Percentiles rank a stretch among this genome's conserved stretches.
Evolutionary conservation across 1,284 basidiomycete species (phyloP).

Genomic region (Psilocybe mexicana): DNA sequence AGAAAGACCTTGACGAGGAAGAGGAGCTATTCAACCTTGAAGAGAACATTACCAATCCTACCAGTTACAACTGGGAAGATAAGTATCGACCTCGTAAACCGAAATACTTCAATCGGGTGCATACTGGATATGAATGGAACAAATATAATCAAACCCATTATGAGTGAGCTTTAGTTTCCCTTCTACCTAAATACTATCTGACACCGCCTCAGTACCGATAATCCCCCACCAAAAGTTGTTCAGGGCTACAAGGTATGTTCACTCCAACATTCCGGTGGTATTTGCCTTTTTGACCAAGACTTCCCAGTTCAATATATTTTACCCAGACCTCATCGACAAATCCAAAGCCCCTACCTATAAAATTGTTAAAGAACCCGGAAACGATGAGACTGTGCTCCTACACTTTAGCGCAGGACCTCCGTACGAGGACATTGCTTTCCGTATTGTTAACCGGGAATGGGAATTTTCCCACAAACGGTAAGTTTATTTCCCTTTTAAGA

Average conservation of each 20-base stretch:
- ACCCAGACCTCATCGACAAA: slow-evolving; percentile 97
- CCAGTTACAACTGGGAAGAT: slow-evolving; percentile 96
- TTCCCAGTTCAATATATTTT: slow-evolving; percentile 86
- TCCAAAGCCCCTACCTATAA: slow-evolving; percentile 94
- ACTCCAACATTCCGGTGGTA: not conserved
- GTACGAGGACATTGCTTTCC: slow-evolving; percentile 98
- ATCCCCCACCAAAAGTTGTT: slow-evolving; percentile 96
- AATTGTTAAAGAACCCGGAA: slow-evolving; percentile 88
- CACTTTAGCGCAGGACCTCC: slow-evolving; percentile 97
- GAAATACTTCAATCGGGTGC: slow-evolving; percentile 97
- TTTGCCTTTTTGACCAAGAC: slow-evolving; percentile 14
- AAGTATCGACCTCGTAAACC: slow-evolving; percentile 99
- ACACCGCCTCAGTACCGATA: slow-evolving; percentile 69
- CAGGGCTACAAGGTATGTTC: slow-evolving; percentile 88
- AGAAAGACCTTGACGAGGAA: slow-evolving; percentile 91
- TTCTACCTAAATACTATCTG: not conserved
- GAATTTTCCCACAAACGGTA: slow-evolving; percentile 96
- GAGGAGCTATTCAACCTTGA: slow-evolving; percentile 94
- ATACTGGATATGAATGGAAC: slow-evolving; percentile 99
- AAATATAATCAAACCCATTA: slow-evolving; percentile 99
- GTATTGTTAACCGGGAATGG: slow-evolving; percentile 98
- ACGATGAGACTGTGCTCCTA: slow-evolving; percentile 92
- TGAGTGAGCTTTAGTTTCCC: slow-evolving; percentile 63
- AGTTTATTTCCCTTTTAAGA: slow-evolving; percentile 18
- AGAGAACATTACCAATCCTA: slow-evolving; percentile 79